Percentiles rank a stretch among this genome's conserved stretches.
Evolutionary conservation across 1,284 basidiomycete genomes (phyloP).

Genomic region (Peniophora sp.): DNA sequence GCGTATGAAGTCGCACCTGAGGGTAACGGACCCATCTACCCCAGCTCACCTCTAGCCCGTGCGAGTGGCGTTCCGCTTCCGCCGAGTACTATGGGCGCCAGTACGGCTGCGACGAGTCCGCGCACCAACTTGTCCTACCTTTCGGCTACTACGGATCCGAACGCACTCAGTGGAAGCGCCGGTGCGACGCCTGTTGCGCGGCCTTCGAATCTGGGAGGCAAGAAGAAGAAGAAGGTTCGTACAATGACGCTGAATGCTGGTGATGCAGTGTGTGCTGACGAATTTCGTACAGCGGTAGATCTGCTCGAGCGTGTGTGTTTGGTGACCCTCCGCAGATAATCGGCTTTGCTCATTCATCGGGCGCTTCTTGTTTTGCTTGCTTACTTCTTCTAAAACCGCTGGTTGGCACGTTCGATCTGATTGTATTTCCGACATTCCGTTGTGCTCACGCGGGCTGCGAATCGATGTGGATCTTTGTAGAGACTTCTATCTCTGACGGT

Average conservation of each 20-base stretch:
- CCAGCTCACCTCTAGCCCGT: conserved; percentile 14
- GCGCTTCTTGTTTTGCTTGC: too few relatives aligned
- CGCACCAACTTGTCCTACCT: conserved; percentile 3
- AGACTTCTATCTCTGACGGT: too few relatives aligned
- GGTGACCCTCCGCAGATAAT: too few relatives aligned
- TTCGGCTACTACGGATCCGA: neutral
- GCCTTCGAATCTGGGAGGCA: conserved; percentile 3
- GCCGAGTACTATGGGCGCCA: conserved; percentile 7
- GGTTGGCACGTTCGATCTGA: too few relatives aligned
- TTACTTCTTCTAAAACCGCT: too few relatives aligned
- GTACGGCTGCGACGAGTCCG: conserved; percentile 5
- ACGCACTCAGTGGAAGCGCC: conserved; percentile 2
- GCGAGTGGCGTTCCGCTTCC: conserved; percentile 14
- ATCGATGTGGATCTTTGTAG: too few relatives aligned
- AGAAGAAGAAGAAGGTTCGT: neutral
- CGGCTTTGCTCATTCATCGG: too few relatives aligned
- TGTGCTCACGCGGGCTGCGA: too few relatives aligned
- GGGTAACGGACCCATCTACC: conserved; percentile 14
- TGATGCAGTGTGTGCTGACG: neutral
- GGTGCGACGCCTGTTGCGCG: conserved; percentile 12
- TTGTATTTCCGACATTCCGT: too few relatives aligned
- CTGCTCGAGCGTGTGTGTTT: too few relatives aligned
- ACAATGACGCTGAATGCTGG: neutral
- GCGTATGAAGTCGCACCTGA: conserved; percentile 19
- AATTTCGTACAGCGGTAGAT: neutral